A percentile compares a stretch with the other conserved stretches of the same genome.
Conservation (phyloP, 495 filamentous ascomycete species). For the Mytilinidion resinicola region DNA sequence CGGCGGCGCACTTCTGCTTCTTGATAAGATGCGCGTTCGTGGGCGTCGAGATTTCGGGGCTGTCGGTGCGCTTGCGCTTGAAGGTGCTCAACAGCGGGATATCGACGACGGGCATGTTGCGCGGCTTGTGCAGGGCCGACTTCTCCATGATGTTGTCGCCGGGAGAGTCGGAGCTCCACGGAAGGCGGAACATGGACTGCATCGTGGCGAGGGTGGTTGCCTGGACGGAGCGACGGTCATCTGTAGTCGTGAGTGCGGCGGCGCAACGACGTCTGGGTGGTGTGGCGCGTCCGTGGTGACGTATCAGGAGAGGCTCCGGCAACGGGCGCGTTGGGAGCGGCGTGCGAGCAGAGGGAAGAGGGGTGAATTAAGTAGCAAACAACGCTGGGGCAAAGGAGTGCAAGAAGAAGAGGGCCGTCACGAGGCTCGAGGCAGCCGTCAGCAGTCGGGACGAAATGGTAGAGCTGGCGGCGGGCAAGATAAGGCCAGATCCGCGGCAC, state of each 20-base stretch:
- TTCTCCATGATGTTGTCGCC: slow-evolving; percentile 33
- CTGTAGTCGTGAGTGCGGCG: slow-evolving; percentile 20
- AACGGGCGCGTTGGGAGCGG: slow-evolving; percentile 3
- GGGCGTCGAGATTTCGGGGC: slow-evolving; percentile 25
- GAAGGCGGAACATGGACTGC: slow-evolving; percentile 38
- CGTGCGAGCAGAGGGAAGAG: slow-evolving; percentile 2
- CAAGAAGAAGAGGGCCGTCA: slow-evolving; percentile 14
- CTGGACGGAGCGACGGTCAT: slow-evolving; percentile 26
- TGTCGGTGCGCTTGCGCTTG: slow-evolving; percentile 34
- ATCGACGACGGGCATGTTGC: slow-evolving; percentile 33
- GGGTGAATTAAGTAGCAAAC: slow-evolving; percentile 18
- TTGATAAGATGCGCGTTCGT: slow-evolving; percentile 25
- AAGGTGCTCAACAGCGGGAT: slow-evolving; percentile 31
- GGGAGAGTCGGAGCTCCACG: slow-evolving; percentile 35
- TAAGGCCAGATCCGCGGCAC: neutral
- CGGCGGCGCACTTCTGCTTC: slow-evolving; percentile 24
- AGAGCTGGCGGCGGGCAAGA: neutral
- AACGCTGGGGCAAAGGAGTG: slow-evolving; percentile 24
- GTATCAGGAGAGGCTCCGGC: slow-evolving; percentile 17
- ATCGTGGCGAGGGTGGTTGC: slow-evolving; percentile 25
- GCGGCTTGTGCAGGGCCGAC: slow-evolving; percentile 30
- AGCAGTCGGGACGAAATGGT: neutral
- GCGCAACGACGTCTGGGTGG: slow-evolving; percentile 14
- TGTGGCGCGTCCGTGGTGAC: slow-evolving; percentile 15
- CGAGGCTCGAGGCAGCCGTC: slow-evolving; percentile 7